Percentiles rank a stretch among this genome's conserved stretches.
Conservation (phyloP, 805 yeast species). For the Middelhovenomyces tepae region DNA sequence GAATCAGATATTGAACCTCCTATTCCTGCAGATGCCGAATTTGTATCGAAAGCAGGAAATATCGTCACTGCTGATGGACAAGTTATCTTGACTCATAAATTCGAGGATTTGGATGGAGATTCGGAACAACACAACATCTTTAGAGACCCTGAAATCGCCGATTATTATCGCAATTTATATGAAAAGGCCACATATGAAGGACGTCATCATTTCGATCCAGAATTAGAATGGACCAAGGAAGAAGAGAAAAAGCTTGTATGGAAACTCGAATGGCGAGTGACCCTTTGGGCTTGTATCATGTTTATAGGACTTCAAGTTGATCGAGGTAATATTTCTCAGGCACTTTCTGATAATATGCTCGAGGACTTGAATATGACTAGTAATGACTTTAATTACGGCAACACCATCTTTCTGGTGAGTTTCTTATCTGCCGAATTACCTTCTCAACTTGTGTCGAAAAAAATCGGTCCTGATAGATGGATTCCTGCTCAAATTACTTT, state of each 20-base stretch:
- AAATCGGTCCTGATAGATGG: slow-evolving; percentile 54
- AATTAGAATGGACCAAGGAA: slow-evolving; percentile 38
- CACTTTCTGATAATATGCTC: slow-evolving; percentile 46
- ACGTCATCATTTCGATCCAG: slow-evolving; percentile 43
- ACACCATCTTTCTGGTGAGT: slow-evolving; percentile 42
- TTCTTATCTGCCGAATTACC: slow-evolving; percentile 56
- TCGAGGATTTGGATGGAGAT: too few relatives aligned
- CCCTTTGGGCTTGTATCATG: slow-evolving; percentile 46
- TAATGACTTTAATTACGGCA: slow-evolving; percentile 47
- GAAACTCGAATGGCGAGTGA: slow-evolving; percentile 45
- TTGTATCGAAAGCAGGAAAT: too few relatives aligned
- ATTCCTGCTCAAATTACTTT: slow-evolving; percentile 47
- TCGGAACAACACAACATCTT: slow-evolving; percentile 26
- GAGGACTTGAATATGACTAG: slow-evolving; percentile 44
- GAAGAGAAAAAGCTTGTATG: slow-evolving; percentile 40
- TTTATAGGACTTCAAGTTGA: slow-evolving; percentile 50
- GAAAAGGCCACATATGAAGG: slow-evolving; percentile 45
- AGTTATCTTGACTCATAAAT: too few relatives aligned
- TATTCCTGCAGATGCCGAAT: too few relatives aligned
- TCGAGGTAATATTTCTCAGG: slow-evolving; percentile 46
- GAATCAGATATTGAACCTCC: too few relatives aligned
- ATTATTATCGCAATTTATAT: slow-evolving; percentile 35
- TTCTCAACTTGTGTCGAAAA: slow-evolving; percentile 56
- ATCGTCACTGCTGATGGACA: too few relatives aligned
- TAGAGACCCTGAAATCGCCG: slow-evolving; percentile 36